A percentile compares a stretch with the other conserved stretches of the same genome.
Conservation (phyloP, 331 rosid genomes). For the Quercus tomentella region DNA sequence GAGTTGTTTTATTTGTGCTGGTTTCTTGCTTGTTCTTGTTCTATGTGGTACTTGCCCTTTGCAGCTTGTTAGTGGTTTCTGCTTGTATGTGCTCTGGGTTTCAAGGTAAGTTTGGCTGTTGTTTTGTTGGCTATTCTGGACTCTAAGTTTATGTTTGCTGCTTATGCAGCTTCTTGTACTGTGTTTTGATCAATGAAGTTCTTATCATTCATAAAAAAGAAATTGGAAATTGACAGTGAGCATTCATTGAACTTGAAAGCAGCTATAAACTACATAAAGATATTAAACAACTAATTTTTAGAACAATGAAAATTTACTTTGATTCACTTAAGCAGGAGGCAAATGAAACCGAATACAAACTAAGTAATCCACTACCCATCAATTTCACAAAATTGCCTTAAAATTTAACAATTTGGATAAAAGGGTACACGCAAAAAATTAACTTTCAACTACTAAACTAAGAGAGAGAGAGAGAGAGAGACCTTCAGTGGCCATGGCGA, state of each 20-base stretch:
- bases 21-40: too few species aligned
- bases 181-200: too few species aligned
- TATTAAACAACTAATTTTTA: background rate
- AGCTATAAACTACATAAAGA: background rate
- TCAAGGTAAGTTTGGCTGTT: too few species aligned
- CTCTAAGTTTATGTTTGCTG: too few species aligned
- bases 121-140: too few species aligned
- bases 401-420: background rate
- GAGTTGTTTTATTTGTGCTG: too few species aligned
- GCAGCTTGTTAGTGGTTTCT: too few species aligned
- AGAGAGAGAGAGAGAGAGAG: background rate
- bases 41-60: too few species aligned
- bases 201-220: too few species aligned
- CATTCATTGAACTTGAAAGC: background rate
- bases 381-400: background rate
- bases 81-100: too few species aligned
- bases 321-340: background rate
- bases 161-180: too few species aligned
- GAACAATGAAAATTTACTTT: background rate
- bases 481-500: conserved; percentile 94
- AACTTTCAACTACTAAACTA: background rate
- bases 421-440: background rate
- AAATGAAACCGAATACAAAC: background rate
- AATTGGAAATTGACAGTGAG: background rate
- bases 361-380: background rate